Evolutionary conservation across 2,329 filamentous ascomycete species (phyloP).

Genomic region (Alternaria panax): DNA sequence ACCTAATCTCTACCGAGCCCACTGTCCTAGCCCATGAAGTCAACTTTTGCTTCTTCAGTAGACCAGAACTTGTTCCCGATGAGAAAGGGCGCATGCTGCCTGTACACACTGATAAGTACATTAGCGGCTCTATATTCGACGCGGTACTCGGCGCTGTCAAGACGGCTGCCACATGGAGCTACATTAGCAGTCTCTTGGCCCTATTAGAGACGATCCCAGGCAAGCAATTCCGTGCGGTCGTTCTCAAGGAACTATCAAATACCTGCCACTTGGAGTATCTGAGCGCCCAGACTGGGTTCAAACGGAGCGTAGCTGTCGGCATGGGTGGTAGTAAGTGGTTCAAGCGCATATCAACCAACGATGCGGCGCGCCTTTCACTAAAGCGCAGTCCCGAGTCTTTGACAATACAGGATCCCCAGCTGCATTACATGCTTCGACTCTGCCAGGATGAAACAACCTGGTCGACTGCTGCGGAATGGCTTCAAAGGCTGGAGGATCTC

Average conservation of each 20-base stretch:
- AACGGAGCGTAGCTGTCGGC: conserved; percentile 50
- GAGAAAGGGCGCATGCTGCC: conserved; percentile 54
- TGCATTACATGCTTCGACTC: conserved; percentile 57
- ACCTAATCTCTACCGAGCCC: conserved; percentile 33
- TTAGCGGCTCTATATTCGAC: conserved; percentile 55
- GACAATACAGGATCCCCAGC: conserved; percentile 45
- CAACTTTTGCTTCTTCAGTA: conserved; percentile 51
- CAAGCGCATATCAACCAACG: conserved; percentile 46
- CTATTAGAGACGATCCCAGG: conserved; percentile 35
- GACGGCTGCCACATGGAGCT: conserved; percentile 52
- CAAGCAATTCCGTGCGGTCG: conserved; percentile 43
- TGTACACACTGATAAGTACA: conserved; percentile 52
- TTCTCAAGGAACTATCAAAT: conserved; percentile 56
- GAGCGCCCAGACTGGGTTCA: conserved; percentile 51
- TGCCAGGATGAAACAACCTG: conserved; percentile 52
- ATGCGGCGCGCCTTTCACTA: conserved; percentile 48
- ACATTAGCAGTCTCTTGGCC: conserved; percentile 50
- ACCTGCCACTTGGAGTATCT: conserved; percentile 57
- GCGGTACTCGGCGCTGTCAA: conserved; percentile 49
- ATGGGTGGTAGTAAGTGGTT: conserved; percentile 53
- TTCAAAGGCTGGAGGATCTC: conserved; percentile 53
- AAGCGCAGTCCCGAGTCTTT: conserved; percentile 55
- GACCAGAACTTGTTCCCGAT: conserved; percentile 55
- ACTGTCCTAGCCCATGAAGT: conserved; percentile 32
- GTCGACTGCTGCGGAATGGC: conserved; percentile 50